phyloP scores from a whole-genome alignment of 495 filamentous ascomycete genomes.

The Penicillium ochrochloron region DNA sequence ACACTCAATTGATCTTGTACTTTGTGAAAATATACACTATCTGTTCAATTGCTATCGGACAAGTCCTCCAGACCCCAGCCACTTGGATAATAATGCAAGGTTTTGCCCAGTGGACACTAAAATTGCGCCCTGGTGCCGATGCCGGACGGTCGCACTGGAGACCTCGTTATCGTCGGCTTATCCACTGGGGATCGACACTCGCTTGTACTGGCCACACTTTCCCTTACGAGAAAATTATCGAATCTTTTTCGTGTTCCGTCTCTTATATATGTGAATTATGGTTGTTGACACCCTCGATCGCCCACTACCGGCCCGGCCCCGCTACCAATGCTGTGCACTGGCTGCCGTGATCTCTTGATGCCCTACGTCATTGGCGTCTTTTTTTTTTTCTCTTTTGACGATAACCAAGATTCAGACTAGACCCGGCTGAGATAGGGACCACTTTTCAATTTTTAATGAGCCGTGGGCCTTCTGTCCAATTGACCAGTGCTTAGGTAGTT shows the following conservation, averaged over 20 bases:
- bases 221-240: slow-evolving; percentile 2
- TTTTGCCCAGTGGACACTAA: neutral
- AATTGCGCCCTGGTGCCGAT: slow-evolving; percentile 19
- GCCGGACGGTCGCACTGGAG: slow-evolving; percentile 21
- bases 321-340: neutral
- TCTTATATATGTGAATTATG: neutral
- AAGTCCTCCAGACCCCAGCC: slow-evolving; percentile 1
- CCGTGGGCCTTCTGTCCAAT: neutral
- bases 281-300: neutral
- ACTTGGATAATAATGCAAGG: neutral
- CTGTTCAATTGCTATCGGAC: neutral
- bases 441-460: neutral
- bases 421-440: neutral
- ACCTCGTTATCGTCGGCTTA: slow-evolving; percentile 11
- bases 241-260: neutral
- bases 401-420: neutral
- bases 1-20: neutral
- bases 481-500: neutral
- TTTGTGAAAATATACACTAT: neutral
- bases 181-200: slow-evolving; percentile 16
- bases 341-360: neutral
- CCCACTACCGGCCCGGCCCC: slow-evolving; percentile 1
- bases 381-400: neutral
- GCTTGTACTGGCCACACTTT: slow-evolving; percentile 1
- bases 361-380: slow-evolving; percentile 2